Base-by-base conservation (phyloP, 2,329 filamentous ascomycete species). In the Neobulgaria alba region DNA sequence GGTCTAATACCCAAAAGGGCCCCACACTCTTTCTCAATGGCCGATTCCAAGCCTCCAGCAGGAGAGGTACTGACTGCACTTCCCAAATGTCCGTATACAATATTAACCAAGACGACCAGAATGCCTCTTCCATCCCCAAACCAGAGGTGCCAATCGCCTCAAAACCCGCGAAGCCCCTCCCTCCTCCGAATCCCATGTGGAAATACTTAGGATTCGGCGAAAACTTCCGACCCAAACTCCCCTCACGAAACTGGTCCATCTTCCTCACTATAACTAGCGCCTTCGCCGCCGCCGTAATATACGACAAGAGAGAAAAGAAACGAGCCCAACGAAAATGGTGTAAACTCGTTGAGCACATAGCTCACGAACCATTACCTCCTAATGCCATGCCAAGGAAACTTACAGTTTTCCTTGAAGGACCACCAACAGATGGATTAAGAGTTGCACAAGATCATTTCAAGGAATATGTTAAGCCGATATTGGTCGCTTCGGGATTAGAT, bases 221-320 rank as follows among this genome's bases (percentile, higher is more conserved):
- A 37, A 84, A 82, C 52, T 76, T 95, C 46, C 83, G 85, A 45
- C 74, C 80, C 54, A 87, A 79, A 63, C 77, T 98, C 14, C 92
- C 92, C 5, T 96, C 90, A 14, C 84, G 92, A 47, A 96, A 96
- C 62, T 98, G 92, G 92, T 78, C 92, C 66, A 95, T 98, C 57
- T 98, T 98, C 67, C 79, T 89, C 63, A 72, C 82, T 34, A 63
- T 96, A 41, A 82, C 82, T 9, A 81, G 81, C 39, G 77, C 85
- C 34, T 83, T 95, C 59, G 78, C 85, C 4, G 79, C 77, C 12
- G 84, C 87, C 38, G 73, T 96, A 41, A 75, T 92, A 59, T 95
- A 98, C 69, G 92, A 98, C 65, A 86, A 86, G 58, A 81, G 85
- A 45, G 82, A 96, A 66, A 95, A 90, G 70, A 85, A 81, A 56